Conservation (phyloP, 1,284 basidiomycete species). For the Trichosporon sp. region DNA sequence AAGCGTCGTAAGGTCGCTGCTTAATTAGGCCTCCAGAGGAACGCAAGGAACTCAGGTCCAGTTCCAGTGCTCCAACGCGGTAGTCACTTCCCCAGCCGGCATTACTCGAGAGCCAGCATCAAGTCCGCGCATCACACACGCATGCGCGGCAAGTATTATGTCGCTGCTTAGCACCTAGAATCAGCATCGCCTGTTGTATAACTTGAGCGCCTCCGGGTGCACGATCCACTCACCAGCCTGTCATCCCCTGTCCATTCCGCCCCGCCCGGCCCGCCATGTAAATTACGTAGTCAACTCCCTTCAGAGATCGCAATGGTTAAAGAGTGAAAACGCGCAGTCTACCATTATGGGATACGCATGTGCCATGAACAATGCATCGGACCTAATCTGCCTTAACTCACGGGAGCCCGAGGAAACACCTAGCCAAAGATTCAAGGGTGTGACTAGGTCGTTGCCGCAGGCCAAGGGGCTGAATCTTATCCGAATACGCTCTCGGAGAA, state of each 20-base stretch:
- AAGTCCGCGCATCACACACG: background rate
- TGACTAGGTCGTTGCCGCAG: background rate
- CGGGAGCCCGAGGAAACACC: background rate
- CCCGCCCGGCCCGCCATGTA: background rate
- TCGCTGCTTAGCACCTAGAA: background rate
- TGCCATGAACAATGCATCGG: background rate
- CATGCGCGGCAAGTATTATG: background rate
- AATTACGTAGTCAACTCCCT: background rate
- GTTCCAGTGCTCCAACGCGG: background rate
- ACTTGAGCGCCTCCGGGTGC: background rate
- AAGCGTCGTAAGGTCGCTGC: constrained; percentile 19
- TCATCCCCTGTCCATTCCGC: background rate
- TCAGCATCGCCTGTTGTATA: constrained; percentile 1
- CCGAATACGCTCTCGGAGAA: background rate
- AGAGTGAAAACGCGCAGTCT: background rate
- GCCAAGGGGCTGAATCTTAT: background rate
- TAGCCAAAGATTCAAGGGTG: background rate
- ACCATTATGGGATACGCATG: background rate
- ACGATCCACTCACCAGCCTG: background rate
- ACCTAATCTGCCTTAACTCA: background rate
- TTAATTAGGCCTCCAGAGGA: background rate
- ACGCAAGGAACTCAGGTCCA: background rate
- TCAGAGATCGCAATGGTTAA: background rate
- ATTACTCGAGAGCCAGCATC: background rate
- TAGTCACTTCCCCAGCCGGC: background rate